Conservation (phyloP, 2,329 filamentous ascomycete genomes). For the Claviceps spartinae region DNA sequence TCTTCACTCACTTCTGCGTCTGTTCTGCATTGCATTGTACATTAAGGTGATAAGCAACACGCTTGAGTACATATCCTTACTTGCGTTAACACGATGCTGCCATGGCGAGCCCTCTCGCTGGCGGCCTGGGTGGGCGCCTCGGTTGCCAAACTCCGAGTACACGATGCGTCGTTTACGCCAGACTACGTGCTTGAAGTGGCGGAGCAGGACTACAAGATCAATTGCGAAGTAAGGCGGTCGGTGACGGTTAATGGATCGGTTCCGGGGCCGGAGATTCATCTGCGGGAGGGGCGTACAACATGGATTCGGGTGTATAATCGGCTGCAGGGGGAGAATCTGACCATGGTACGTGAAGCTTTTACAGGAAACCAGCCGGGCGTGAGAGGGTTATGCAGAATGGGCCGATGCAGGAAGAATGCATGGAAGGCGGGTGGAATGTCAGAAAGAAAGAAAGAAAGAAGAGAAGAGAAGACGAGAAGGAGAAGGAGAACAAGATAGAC, state of each 20-base stretch:
- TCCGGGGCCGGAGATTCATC: constrained; percentile 34
- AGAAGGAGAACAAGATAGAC: neutral
- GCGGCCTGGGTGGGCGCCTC: neutral
- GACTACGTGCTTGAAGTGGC: constrained; percentile 34
- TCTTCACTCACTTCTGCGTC: too few relatives aligned
- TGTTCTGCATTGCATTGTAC: too few relatives aligned
- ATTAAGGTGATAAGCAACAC: too few relatives aligned
- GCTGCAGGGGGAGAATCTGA: constrained; percentile 37
- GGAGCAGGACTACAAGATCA: constrained; percentile 19
- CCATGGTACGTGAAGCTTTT: constrained; percentile 29
- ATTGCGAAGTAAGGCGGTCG: constrained; percentile 8
- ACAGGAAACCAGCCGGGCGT: too few relatives aligned
- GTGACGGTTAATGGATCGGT: constrained; percentile 36
- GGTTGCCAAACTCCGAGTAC: constrained; percentile 3
- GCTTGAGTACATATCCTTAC: too few relatives aligned
- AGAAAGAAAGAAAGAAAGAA: neutral
- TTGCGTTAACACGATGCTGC: neutral
- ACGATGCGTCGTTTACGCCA: constrained; percentile 22
- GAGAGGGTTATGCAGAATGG: too few relatives aligned
- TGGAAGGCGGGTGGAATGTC: neutral
- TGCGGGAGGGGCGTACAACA: constrained; percentile 29
- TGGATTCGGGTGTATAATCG: constrained; percentile 49
- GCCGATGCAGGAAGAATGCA: neutral
- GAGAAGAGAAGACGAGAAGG: neutral
- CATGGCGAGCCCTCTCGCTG: neutral